These are phyloP conservation scores for Yarrowia phangngaensis DNA, from an alignment of 805 yeast genomes.

Conservation along the genomic window DNA sequence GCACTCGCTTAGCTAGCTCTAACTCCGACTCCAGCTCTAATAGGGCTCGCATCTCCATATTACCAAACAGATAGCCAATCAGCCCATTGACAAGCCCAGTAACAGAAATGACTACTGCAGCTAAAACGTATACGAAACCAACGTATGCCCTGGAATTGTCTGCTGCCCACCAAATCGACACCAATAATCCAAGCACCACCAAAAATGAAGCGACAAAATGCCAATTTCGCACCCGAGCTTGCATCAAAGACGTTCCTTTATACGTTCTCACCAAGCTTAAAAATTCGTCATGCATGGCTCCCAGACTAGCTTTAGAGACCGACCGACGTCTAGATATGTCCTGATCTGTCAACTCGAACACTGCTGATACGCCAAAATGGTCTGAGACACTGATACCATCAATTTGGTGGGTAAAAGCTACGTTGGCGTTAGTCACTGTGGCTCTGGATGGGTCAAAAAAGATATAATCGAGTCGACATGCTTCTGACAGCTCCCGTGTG, in stretches of 20 bases:
- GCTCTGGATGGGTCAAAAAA: conserved; percentile 59
- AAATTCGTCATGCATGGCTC: conserved; percentile 48
- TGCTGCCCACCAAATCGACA: conserved; percentile 59
- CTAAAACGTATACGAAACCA: conserved; percentile 60
- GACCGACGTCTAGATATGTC: neutral
- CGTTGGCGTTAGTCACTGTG: conserved; percentile 58
- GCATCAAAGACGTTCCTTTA: conserved; percentile 53
- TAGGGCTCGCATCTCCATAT: conserved; percentile 73
- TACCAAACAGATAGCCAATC: conserved; percentile 74
- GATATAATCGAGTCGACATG: conserved; percentile 88
- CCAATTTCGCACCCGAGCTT: conserved; percentile 57
- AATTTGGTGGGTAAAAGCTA: conserved; percentile 66
- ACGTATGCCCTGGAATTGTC: conserved; percentile 53
- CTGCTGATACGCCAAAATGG: conserved; percentile 66
- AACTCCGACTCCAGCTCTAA: conserved; percentile 73
- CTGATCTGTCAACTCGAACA: conserved; percentile 6
- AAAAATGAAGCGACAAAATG: conserved; percentile 61
- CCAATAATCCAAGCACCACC: conserved; percentile 50
- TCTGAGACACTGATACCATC: conserved; percentile 82
- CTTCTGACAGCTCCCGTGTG: conserved; percentile 52
- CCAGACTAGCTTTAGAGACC: conserved; percentile 21
- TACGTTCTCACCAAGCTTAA: conserved; percentile 48
- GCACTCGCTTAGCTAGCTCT: conserved; percentile 34
- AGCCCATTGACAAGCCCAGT: conserved; percentile 73
- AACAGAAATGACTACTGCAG: conserved; percentile 52